Percentiles rank a stretch among this genome's conserved stretches.
These are phyloP conservation scores for Thelonectria olida DNA, from an alignment of 2,329 filamentous ascomycete species.

Conservation along the genomic window DNA sequence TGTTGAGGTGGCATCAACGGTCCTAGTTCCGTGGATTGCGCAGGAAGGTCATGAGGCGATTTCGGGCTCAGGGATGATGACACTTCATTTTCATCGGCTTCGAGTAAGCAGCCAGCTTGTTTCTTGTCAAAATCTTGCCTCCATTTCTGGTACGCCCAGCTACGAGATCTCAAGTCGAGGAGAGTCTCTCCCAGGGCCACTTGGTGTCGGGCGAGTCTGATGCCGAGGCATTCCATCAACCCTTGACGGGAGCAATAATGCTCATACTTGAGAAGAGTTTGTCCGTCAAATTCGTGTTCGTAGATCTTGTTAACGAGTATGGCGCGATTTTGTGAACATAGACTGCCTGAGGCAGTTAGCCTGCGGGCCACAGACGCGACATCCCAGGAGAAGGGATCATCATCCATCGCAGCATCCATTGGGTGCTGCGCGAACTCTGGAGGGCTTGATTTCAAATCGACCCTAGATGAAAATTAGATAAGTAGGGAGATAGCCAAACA, in stretches of 20 bases:
- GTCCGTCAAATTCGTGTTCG: constrained; percentile 72
- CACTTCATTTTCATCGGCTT: constrained; percentile 9
- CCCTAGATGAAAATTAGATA: neutral
- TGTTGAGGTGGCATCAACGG: neutral
- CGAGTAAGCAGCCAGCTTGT: constrained; percentile 19
- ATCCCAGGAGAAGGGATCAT: constrained; percentile 81
- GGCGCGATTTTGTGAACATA: constrained; percentile 59
- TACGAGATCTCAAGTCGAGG: constrained; percentile 61
- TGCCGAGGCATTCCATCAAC: constrained; percentile 61
- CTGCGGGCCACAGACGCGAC: constrained; percentile 72
- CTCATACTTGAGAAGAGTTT: constrained; percentile 66
- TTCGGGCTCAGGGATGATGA: neutral
- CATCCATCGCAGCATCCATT: constrained; percentile 42
- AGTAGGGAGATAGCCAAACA: no score
- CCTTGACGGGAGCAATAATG: constrained; percentile 61
- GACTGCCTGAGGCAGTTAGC: constrained; percentile 65
- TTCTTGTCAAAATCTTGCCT: constrained; percentile 34
- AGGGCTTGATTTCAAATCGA: constrained; percentile 6
- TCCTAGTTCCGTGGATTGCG: neutral
- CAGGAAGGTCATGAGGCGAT: neutral
- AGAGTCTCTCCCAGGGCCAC: constrained; percentile 67
- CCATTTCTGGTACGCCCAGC: constrained; percentile 56
- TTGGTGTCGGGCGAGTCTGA: constrained; percentile 67
- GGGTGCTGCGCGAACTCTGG: constrained; percentile 8
- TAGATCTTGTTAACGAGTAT: constrained; percentile 64